Conservation (phyloP, 1,284 basidiomycete species). For the Inonotus hispidus region DNA sequence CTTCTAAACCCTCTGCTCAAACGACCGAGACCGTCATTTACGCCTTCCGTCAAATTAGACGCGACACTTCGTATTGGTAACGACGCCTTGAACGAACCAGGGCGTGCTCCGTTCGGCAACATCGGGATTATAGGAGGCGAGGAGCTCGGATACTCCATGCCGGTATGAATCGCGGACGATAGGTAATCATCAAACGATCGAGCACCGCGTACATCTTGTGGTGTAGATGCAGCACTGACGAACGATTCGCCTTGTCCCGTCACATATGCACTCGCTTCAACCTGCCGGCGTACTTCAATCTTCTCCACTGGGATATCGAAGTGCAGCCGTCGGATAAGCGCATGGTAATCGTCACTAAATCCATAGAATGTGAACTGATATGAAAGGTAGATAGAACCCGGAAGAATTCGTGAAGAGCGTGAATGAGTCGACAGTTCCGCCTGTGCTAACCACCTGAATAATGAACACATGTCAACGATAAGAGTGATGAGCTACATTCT, state of each 20-base stretch:
- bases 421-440: constrained; percentile 77
- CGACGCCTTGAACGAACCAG: constrained; percentile 42
- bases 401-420: constrained; percentile 50
- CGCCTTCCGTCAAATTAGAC: constrained; percentile 47
- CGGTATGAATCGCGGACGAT: constrained; percentile 63
- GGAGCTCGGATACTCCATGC: constrained; percentile 49
- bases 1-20: constrained; percentile 50
- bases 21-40: constrained; percentile 50
- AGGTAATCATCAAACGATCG: constrained; percentile 72
- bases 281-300: constrained; percentile 67
- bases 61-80: constrained; percentile 53
- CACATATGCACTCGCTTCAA: constrained; percentile 55
- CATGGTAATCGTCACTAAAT: constrained; percentile 74
- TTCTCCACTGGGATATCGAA: constrained; percentile 55
- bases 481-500: constrained; percentile 20
- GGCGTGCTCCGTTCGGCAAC: constrained; percentile 62
- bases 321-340: constrained; percentile 63
- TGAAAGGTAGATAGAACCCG: constrained; percentile 71
- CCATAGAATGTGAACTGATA: constrained; percentile 78
- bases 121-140: constrained; percentile 59
- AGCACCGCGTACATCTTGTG: constrained; percentile 33
- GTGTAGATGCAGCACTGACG: constrained; percentile 44
- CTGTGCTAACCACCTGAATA: constrained; percentile 57
- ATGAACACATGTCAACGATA: constrained; percentile 6
- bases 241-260: constrained; percentile 40